Evolutionary conservation across 345 rosid species (phyloP), one percentile per base, ranked within the genome.

Genomic region (Dipteronia sinensis): DNA sequence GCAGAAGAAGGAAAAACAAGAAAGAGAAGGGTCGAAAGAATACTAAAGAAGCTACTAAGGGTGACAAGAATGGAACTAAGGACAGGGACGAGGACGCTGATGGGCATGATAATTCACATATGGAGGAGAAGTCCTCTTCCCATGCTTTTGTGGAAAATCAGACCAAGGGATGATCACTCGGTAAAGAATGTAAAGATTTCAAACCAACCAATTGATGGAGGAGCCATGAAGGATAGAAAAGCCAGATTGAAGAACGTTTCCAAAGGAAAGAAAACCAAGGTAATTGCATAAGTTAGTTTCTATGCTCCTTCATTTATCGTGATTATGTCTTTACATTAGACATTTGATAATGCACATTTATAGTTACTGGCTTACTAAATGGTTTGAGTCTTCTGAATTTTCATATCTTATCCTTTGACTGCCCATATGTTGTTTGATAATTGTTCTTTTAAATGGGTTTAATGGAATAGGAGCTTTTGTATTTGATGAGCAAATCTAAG

Each of bases 211-310:
- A 31, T 78, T 25, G 85, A 79, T 34, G 84, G 72, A 72, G 87
- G 81, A 38, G 78, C 34, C 40, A 86, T 79, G 81, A 92, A 87
- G 79, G 91, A 84, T 71, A 38, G 81, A 27, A 78, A 82, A 64
- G 65, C 77, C 66, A 90, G 86, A 80, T 82, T 86, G 64, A 94
- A 88, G 82, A 89, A 83, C 79, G 81, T 83, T 7, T 87, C 97
- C 53, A 94, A 90, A 88, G 94, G 93, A 76, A 96, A 87, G 90
- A 94, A 91, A 79, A 76, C 78, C 44, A 96, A 91, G 97, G 99
- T 96, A 85, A 73, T 23, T 17, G 8, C 19, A 20, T 72, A 20
- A 20, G 11, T 31, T 9, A 10, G 3, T n/a, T 51, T 47, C 12
- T 67, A 0, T 1, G 9, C 42, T 38, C 25, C 69, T 34, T 27